A percentile compares a stretch with the other conserved stretches of the same genome.
Evolutionary conservation across 176 grass and related monocot genomes (phyloP).

Genomic region (Thinopyrum elongatum): DNA sequence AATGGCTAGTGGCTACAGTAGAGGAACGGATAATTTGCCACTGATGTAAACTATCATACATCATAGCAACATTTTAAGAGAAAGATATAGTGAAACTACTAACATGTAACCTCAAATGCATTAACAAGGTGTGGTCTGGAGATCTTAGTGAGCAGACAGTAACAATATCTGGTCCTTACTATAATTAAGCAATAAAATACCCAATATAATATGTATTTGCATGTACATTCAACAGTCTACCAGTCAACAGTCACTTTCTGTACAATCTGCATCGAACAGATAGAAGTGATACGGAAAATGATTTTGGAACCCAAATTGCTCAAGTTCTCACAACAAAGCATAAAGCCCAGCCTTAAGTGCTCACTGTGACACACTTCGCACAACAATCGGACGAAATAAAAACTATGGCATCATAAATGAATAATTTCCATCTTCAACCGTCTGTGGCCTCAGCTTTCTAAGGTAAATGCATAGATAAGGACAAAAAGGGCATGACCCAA

Average conservation of each 20-base stretch:
- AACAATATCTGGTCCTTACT: neutral
- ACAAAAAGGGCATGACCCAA: neutral
- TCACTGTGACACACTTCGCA: neutral
- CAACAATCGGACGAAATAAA: neutral
- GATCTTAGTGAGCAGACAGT: neutral
- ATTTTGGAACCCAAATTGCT: neutral
- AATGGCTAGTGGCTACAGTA: constrained; percentile 6
- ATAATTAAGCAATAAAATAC: neutral
- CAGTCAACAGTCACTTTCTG: neutral
- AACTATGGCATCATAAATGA: neutral
- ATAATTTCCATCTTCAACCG: neutral
- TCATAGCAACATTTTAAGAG: neutral
- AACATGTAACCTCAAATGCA: constrained; percentile 4
- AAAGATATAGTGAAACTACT: neutral
- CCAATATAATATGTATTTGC: neutral
- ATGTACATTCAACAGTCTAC: neutral
- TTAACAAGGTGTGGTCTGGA: neutral
- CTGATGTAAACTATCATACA: constrained; percentile 1
- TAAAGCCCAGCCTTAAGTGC: neutral
- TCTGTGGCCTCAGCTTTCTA: neutral
- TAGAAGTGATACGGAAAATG: neutral
- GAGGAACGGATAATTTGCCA: neutral
- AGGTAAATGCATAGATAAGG: neutral
- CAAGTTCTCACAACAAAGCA: neutral
- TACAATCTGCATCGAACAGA: neutral